These are phyloP conservation scores for Hansenula sp. DNA, from an alignment of 1,139 yeast genomes.

Conservation along the genomic window DNA sequence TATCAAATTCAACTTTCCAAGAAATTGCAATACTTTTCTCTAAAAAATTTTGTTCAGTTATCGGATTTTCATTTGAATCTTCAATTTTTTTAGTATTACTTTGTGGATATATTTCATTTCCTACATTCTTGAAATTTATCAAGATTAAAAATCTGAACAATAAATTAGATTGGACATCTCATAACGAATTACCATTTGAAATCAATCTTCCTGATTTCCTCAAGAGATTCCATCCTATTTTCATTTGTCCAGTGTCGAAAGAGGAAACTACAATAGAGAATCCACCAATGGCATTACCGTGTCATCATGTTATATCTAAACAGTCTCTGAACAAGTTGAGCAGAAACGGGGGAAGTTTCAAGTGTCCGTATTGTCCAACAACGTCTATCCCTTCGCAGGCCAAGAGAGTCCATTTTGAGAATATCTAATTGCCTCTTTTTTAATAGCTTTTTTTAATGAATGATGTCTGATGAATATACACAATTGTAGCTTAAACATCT, in stretches of 20 bases:
- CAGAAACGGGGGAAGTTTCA: conserved; percentile 40
- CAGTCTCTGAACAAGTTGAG: conserved; percentile 41
- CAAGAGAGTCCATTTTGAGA: conserved; percentile 23
- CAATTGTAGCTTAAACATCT: conserved; percentile 19
- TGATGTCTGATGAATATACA: too few relatives aligned
- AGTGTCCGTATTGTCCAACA: conserved; percentile 67
- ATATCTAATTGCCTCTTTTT: too few relatives aligned
- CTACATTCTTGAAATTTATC: conserved; percentile 63
- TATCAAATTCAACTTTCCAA: conserved; percentile 30
- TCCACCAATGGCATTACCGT: conserved; percentile 61
- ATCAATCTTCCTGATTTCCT: conserved; percentile 46
- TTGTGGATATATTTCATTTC: conserved; percentile 71
- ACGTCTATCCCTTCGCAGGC: conserved; percentile 27
- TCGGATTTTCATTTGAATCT: conserved; percentile 65
- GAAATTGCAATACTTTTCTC: conserved; percentile 51
- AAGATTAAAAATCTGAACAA: conserved; percentile 40
- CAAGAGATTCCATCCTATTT: conserved; percentile 70
- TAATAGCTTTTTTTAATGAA: too few relatives aligned
- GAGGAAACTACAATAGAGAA: conserved; percentile 66
- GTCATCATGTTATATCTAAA: conserved; percentile 57
- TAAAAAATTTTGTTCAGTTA: conserved; percentile 60
- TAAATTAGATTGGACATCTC: conserved; percentile 53
- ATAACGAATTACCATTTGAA: conserved; percentile 57
- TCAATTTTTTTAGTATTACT: conserved; percentile 63
- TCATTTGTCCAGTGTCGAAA: conserved; percentile 87